Base-by-base conservation (phyloP, 257 asterid genomes). In the Primulina tabacum region DNA sequence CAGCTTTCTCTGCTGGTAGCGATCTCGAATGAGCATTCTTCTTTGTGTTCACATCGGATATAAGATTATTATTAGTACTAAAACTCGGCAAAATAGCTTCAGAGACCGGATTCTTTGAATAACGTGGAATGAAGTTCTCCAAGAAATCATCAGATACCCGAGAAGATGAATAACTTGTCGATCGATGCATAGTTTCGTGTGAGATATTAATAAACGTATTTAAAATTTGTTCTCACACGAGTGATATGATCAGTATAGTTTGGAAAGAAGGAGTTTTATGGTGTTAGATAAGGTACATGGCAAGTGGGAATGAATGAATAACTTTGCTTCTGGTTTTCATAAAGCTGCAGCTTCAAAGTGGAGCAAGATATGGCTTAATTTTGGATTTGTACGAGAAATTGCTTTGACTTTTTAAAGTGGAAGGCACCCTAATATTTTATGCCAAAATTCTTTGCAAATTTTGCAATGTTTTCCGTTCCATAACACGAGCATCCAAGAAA, bases 151-250 rank as follows among this genome's bases (percentile, higher is more conserved):
- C 83, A 0, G 90, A 82, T 17, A 70, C 34, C 11, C 86, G 78
- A 61, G 78, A 69, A 0, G 82, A 30, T 20, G 84, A 68, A 38
- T 82, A 74, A 40, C 84, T 80, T 5, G 85, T 60, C 12, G 89
- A 64, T 62, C 95, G 86, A 67, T 86, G 81, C 90, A 88, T 86
- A 9, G 75, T 62, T 24, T 50, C 65, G 21, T n/a, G 29, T 11
- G 16, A 20, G 8, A 57, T n/a, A 58, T 1, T 30, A 50, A 28
- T 43, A 66, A 62, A 68, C 73, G 67, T 68, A 60, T 52, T 71
- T 12, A 62, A 40, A 65, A 38, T 3, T 56, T 16, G 18, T 40
- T 7, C 33, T 32, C n/a, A 70, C n/a, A 70, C 17, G 32, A 12
- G 26, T n/a, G 61, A 32, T 43, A 28, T n/a, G n/a, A n/a, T 24